These are phyloP conservation scores for Gyromitra esculenta DNA, from an alignment of 2,329 filamentous ascomycete species.

Conservation along the genomic window DNA sequence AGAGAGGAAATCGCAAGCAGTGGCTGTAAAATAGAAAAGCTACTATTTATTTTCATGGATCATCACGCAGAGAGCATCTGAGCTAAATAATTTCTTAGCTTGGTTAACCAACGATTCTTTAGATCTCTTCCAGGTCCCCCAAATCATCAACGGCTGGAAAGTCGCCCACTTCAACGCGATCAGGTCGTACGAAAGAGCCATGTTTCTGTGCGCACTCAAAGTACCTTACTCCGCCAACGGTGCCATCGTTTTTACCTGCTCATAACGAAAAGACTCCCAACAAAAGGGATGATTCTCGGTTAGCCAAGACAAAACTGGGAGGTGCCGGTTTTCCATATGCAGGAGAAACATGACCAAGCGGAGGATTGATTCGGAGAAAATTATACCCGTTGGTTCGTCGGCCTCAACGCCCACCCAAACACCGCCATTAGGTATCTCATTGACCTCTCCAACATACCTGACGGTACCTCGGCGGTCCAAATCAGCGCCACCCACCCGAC, in stretches of 20 bases:
- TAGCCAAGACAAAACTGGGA: conserved; percentile 39
- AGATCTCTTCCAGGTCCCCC: conserved; percentile 80
- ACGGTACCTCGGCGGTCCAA: conserved; percentile 72
- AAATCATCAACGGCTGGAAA: conserved; percentile 69
- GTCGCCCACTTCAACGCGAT: conserved; percentile 79
- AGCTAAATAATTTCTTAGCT: conserved; percentile 27
- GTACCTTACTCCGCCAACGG: conserved; percentile 73
- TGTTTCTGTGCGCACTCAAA: conserved; percentile 74
- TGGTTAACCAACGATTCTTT: conserved; percentile 32
- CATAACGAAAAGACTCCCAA: conserved; percentile 70
- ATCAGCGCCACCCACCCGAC: conserved; percentile 74
- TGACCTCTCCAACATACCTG: conserved; percentile 76
- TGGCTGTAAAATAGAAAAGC: conserved; percentile 40
- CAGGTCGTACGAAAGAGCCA: conserved; percentile 81
- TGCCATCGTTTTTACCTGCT: conserved; percentile 83
- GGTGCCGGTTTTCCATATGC: conserved; percentile 38
- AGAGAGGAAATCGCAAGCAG: conserved; percentile 46
- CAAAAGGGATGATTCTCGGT: conserved; percentile 60
- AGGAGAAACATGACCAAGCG: conserved; percentile 42
- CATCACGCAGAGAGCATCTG: conserved; percentile 34
- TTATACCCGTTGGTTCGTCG: conserved; percentile 54
- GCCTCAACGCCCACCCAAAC: conserved; percentile 76
- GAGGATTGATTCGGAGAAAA: conserved; percentile 32
- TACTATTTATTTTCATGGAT: conserved; percentile 28
- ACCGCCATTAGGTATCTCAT: conserved; percentile 74